Base-by-base conservation (phyloP, 352 stramenopile genomes). In the Phytopythium montanum region DNA sequence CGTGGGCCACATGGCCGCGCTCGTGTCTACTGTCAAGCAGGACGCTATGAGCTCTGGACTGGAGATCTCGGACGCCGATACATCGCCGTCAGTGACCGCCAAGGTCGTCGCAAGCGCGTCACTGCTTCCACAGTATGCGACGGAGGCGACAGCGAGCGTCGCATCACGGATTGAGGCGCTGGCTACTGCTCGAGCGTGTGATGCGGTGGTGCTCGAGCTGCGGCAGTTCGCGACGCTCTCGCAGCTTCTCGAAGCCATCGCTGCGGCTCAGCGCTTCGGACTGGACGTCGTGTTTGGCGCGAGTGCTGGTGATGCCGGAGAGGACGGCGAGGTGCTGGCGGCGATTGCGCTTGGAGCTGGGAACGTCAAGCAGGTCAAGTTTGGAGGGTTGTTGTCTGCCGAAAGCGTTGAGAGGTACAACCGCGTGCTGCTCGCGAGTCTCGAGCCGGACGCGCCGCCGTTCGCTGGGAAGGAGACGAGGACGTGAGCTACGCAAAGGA, bases 361-460 rank as follows among this genome's bases (percentile, higher is more conserved):
- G 6, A 44, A 42, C 21, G 53, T 88, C 16, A 72, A 76, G 2
- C 80, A 93, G 53, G 72, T 93, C 62, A 88, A 90, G 60, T 89
- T 93, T 36, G 83, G 83, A 4, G 83, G 83, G 2, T 59, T 90
- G 7, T 33, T 69, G 1, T 57, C 70, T 7, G 64, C 65, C 2
- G 79, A 85, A 2, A 71, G 66, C 41, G 56, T 85, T 8, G 72
- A 77, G 21, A 60, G 74, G 36, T 91, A 93, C 67, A 88, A 87
- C 33, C 68, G 81, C 33, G 44, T 93, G 34, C 58, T 83, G 42
- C 51, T 84, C 13, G 61, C 59, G 9, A 75, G 71, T 34, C 59
- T 80, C 38, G 80, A 81, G 14, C 44, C 60, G 3, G 72, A 73
- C 1, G 66, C 78, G 3, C 78, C 82, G 13, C 64, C 56, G 18